These are phyloP conservation scores for Aspergillus incahuasiensis DNA, from an alignment of 495 filamentous ascomycete genomes.

Conservation along the genomic window DNA sequence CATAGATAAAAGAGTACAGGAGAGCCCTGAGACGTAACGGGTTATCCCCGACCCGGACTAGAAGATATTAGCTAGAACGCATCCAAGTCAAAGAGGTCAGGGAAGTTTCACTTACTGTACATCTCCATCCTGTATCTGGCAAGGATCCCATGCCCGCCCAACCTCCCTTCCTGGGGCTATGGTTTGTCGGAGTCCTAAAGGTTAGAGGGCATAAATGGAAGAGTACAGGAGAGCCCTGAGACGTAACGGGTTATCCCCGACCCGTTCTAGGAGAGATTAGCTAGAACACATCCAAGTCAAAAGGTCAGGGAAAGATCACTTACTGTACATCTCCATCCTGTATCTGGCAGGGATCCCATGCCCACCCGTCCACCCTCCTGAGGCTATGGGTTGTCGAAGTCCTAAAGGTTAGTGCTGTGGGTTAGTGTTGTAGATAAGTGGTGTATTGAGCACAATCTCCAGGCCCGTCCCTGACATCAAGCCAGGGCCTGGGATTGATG, in stretches of 20 bases:
- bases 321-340: background rate
- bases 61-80: no score
- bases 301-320: no score
- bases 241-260: no score
- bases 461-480: conserved; percentile 11
- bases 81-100: no score
- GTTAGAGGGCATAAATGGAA: background rate
- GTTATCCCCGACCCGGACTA: no score
- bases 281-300: no score
- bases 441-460: no score
- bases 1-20: background rate
- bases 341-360: background rate
- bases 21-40: no score
- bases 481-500: conserved; percentile 10
- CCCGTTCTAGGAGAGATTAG: no score
- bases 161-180: background rate
- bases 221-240: background rate
- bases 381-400: background rate
- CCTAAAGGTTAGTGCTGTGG: no score
- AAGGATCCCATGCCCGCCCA: background rate
- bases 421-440: no score
- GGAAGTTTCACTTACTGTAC: background rate
- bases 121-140: background rate
- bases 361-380: background rate
- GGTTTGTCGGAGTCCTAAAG: no score